phyloP scores from a whole-genome alignment of 1,139 yeast genomes.

The Diutina sp. region DNA sequence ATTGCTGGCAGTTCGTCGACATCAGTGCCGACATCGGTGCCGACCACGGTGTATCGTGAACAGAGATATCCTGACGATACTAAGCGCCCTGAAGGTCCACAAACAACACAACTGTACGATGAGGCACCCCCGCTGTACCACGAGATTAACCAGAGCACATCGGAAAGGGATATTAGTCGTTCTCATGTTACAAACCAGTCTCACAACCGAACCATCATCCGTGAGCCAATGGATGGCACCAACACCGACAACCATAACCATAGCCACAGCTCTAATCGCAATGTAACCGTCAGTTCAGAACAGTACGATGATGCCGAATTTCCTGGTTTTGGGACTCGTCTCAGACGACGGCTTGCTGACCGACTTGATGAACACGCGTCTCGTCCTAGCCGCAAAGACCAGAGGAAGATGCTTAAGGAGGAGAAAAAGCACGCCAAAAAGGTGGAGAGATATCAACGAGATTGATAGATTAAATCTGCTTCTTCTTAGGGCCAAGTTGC shows the following conservation, averaged over 20 bases:
- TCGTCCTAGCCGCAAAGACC: neutral
- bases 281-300: too few species aligned
- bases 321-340: too few species aligned
- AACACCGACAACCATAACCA: neutral
- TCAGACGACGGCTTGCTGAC: too few species aligned
- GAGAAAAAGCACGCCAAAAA: neutral
- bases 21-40: neutral
- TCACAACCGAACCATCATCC: neutral
- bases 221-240: neutral
- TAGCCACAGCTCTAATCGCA: too few species aligned
- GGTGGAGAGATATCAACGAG: neutral
- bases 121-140: neutral
- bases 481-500: neutral
- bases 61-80: neutral
- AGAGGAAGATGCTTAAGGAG: neutral
- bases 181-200: neutral
- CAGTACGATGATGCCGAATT: too few species aligned
- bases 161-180: neutral
- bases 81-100: neutral
- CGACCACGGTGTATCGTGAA: neutral
- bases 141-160: neutral
- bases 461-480: neutral
- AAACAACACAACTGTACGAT: too few species aligned
- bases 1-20: too few species aligned
- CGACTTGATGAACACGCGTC: neutral